Evolutionary conservation across 441 rosid species (phyloP).

Genomic region (Gossypium gossypioides): DNA sequence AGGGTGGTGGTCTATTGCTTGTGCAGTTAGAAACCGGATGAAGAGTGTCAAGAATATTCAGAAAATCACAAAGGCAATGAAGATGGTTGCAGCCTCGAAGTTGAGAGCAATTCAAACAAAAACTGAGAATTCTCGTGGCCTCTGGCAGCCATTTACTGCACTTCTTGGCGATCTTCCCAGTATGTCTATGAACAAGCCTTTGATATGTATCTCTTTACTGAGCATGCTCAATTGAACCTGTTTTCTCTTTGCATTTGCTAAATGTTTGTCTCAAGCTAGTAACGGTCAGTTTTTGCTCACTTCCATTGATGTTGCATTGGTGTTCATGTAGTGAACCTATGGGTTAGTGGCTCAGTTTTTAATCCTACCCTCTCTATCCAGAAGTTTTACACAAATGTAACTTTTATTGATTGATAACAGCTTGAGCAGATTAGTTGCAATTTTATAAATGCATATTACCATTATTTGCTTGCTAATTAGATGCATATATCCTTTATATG

Average conservation of each 20-base stretch:
- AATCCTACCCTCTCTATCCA: not conserved
- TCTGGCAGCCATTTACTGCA: constrained; percentile 85
- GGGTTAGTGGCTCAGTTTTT: not conserved
- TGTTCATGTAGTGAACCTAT: not conserved
- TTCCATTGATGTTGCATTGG: not conserved
- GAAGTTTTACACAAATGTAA: not conserved
- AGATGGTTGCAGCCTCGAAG: constrained; percentile 99
- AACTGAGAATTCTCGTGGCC: constrained; percentile 91
- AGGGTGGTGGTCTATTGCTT: constrained; percentile 8
- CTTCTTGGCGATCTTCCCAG: constrained; percentile 2
- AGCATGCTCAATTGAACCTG: not conserved
- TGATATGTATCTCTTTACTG: not conserved
- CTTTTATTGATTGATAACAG: not conserved
- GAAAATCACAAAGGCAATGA: constrained; percentile 98
- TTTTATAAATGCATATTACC: not conserved
- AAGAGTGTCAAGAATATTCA: constrained; percentile 95
- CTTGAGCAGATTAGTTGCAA: not conserved
- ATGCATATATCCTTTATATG: not conserved
- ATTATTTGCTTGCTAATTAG: not conserved
- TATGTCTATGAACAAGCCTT: not conserved
- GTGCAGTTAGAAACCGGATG: constrained; percentile 86
- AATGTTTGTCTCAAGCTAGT: not conserved
- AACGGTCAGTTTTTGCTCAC: not conserved
- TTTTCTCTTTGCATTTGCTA: not conserved
- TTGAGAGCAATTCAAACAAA: constrained; percentile 63